These are phyloP conservation scores for Eutrema yunnanense DNA, from an alignment of 345 rosid species.

Conservation along the genomic window DNA sequence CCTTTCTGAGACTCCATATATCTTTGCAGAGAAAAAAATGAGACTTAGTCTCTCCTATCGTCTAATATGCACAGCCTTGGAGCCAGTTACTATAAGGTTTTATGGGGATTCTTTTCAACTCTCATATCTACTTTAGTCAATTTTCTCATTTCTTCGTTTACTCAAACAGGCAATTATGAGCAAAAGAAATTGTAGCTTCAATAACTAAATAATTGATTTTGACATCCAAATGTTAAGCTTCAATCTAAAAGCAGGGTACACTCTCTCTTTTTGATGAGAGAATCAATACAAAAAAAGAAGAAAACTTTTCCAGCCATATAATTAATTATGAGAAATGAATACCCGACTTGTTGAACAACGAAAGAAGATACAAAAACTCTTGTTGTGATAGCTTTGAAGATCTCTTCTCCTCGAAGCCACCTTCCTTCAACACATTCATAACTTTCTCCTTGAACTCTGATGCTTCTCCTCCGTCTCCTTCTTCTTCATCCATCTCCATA, in stretches of 20 bases:
- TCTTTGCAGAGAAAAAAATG: too few species aligned
- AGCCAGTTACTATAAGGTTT: too few species aligned
- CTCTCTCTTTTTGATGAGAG: background rate
- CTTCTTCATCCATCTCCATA: slow-evolving; percentile 47
- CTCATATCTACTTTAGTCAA: too few species aligned
- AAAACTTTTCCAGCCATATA: background rate
- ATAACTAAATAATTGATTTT: background rate
- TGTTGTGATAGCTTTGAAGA: slow-evolving; percentile 69
- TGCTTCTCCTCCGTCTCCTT: slow-evolving; percentile 41
- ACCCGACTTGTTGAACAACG: slow-evolving; percentile 81
- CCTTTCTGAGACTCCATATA: too few species aligned
- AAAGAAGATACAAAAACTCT: slow-evolving; percentile 74
- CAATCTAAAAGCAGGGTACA: background rate
- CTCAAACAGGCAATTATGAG: background rate
- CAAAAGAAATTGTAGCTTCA: background rate
- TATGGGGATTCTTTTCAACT: too few species aligned
- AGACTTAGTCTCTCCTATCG: too few species aligned
- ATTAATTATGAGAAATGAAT: slow-evolving; percentile 54
- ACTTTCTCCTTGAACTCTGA: slow-evolving; percentile 72
- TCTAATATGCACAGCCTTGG: too few species aligned
- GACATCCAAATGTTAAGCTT: background rate
- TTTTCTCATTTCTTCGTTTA: too few species aligned
- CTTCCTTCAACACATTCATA: slow-evolving; percentile 54
- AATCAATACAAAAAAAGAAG: background rate
- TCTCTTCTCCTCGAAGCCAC: slow-evolving; percentile 68